Evolutionary conservation across 768 basidiomycete species (phyloP).

Genomic region (Amanita polypyramis): DNA sequence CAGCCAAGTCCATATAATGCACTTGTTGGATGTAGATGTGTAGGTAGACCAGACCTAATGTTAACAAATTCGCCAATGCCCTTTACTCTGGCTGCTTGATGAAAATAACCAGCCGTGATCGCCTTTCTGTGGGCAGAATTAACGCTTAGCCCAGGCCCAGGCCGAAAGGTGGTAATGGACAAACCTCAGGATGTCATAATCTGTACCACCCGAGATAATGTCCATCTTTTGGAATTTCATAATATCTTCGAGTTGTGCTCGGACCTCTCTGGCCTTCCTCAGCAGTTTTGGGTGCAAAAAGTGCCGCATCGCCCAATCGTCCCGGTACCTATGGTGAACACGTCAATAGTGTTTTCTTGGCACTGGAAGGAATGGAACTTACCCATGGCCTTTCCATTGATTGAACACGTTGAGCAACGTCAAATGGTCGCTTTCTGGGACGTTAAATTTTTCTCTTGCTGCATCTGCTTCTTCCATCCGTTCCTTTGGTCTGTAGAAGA

Average conservation of each 20-base stretch:
- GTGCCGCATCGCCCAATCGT: slow-evolving; percentile 92
- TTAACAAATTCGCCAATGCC: slow-evolving; percentile 99
- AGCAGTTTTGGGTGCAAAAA: slow-evolving; percentile 95
- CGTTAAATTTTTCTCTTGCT: slow-evolving; percentile 95
- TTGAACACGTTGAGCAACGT: slow-evolving; percentile 94
- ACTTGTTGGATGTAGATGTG: slow-evolving; percentile 93
- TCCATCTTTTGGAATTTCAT: slow-evolving; percentile 99
- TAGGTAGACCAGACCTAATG: slow-evolving; percentile 88
- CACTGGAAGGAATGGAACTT: slow-evolving; percentile 19
- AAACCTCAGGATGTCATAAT: slow-evolving; percentile 81
- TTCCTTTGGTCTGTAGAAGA: slow-evolving; percentile 96
- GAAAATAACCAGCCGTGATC: slow-evolving; percentile 97
- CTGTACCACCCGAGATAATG: slow-evolving; percentile 81
- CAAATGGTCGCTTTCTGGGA: slow-evolving; percentile 95
- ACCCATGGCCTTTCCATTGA: slow-evolving; percentile 97
- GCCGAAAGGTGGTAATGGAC: slow-evolving; percentile 10
- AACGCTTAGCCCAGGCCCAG: background rate
- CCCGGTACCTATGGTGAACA: slow-evolving; percentile 53
- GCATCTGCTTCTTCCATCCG: slow-evolving; percentile 97
- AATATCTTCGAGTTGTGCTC: slow-evolving; percentile 93
- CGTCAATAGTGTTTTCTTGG: background rate
- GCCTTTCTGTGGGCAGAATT: slow-evolving; percentile 57
- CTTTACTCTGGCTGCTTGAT: slow-evolving; percentile 96
- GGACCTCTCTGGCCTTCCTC: slow-evolving; percentile 90
- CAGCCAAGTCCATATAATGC: slow-evolving; percentile 95